Base-by-base conservation (phyloP, 768 basidiomycete species). In the Boletus rubescentipes region DNA sequence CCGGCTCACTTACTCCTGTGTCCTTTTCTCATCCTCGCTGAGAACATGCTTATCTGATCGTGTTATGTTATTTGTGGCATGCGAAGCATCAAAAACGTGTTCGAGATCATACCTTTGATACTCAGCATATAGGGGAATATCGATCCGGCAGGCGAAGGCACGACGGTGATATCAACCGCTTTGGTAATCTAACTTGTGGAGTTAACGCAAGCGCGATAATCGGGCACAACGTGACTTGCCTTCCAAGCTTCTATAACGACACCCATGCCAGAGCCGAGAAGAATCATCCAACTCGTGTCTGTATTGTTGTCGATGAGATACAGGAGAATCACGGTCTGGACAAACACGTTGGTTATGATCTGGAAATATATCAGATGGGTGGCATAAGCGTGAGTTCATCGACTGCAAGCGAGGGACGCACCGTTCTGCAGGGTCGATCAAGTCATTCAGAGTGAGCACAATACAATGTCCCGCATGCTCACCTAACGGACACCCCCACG, bases 211-310 rank as follows among this genome's bases (percentile, higher is more conserved):
- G 48, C 43, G 49, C 44, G 39, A 48, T 54, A 47, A 41, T 53
- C 50, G 60, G 39, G 26, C 21, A 35, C 50, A 49, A 56, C 21
- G 21, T 58, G 52, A 56, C 75, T 50, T 54, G 85, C 88, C 86
- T 98, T 98, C 95, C 94, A 98, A 2, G 91, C 93, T 72, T 98
- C 96, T 53, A 93, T 84, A 30, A 91, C 61, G 39, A 91, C 80
- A 39, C 91, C 89, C 68, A 85, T 81, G 10, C 90, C 91, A 51
- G 89, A 91, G 5, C 89, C 87, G 70, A 93, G 81, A 23, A 98
- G 80, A 70, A 98, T 98, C 92, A 98, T 98, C 89, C 92, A 96
- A 64, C 88, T 93, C 30, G 96, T 99, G 68, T 98, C 91, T 49
- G 91, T 86, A 61, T 91, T 92, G 69, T 94, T 95, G 74, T 97